These are phyloP conservation scores for Scutellaria baicalensis DNA, from an alignment of 257 asterid genomes.

Conservation along the genomic window DNA sequence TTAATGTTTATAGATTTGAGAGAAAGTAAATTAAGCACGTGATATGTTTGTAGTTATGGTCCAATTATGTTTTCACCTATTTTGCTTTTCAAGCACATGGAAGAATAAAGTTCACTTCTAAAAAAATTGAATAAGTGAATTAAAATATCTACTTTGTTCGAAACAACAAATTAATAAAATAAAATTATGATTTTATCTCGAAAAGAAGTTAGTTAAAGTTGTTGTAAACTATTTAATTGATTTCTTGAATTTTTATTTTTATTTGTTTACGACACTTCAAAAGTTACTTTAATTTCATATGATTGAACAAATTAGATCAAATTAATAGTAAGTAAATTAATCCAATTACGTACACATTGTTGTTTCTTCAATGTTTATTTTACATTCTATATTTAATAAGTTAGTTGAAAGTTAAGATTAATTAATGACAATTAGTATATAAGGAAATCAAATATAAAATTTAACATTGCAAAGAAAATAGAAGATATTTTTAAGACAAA, in stretches of 20 bases:
- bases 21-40: conserved; percentile 13
- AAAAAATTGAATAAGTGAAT: neutral
- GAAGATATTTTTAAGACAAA: too few relatives aligned
- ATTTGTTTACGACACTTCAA: too few relatives aligned
- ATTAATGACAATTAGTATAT: too few relatives aligned
- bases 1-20: neutral
- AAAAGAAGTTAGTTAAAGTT: neutral
- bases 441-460: too few relatives aligned
- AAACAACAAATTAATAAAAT: neutral
- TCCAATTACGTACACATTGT: too few relatives aligned
- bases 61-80: neutral
- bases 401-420: too few relatives aligned
- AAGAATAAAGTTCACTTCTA: neutral
- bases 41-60: conserved; percentile 12
- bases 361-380: too few relatives aligned
- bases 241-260: neutral
- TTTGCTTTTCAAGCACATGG: conserved; percentile 13
- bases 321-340: too few relatives aligned
- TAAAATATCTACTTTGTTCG: neutral
- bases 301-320: too few relatives aligned
- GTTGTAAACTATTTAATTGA: neutral
- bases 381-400: too few relatives aligned
- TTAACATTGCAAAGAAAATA: too few relatives aligned
- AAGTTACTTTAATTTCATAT: too few relatives aligned
- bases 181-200: neutral